Evolutionary conservation across 441 rosid species (phyloP).

Genomic region (Arabidopsis hybrid): DNA sequence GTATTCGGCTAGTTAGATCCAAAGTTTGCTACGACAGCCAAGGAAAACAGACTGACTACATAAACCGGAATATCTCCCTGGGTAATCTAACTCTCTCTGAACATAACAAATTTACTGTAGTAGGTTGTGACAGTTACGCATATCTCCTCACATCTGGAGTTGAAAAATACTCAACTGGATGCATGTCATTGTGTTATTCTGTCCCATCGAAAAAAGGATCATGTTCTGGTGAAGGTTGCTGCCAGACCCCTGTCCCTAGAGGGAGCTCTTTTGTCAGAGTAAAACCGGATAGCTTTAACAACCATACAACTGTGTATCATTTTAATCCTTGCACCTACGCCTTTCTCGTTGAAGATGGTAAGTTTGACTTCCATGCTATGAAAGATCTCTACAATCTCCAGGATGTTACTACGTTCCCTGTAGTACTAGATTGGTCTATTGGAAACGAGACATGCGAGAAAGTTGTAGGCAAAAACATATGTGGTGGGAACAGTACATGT

Average conservation of each 20-base stretch:
- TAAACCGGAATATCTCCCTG: not conserved
- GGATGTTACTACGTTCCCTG: not conserved
- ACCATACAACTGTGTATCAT: rapidly evolving
- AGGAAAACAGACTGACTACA: not conserved
- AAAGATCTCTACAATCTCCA: not conserved
- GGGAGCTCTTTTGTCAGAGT: not conserved
- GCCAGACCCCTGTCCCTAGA: constrained; percentile 33
- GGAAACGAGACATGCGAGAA: not conserved
- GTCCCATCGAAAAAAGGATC: not conserved
- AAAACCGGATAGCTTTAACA: not conserved
- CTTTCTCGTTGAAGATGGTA: constrained; percentile 4
- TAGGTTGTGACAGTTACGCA: constrained; percentile 49
- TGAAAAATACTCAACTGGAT: not conserved
- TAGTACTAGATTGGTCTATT: constrained; percentile 25
- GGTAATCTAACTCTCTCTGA: constrained; percentile 2
- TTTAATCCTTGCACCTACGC: constrained; percentile 22
- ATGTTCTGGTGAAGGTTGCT: constrained; percentile 55
- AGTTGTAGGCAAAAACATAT: not conserved
- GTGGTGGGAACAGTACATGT: constrained; percentile 11
- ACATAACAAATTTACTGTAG: constrained; percentile 46
- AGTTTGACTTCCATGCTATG: rapidly evolving
- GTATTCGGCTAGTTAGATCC: not conserved
- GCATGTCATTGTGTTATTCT: not conserved
- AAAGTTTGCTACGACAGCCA: not conserved
- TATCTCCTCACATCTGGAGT: not conserved